These are phyloP conservation scores for Cymbopogon citratus DNA, from an alignment of 176 grass and related monocot species.

Conservation along the genomic window DNA sequence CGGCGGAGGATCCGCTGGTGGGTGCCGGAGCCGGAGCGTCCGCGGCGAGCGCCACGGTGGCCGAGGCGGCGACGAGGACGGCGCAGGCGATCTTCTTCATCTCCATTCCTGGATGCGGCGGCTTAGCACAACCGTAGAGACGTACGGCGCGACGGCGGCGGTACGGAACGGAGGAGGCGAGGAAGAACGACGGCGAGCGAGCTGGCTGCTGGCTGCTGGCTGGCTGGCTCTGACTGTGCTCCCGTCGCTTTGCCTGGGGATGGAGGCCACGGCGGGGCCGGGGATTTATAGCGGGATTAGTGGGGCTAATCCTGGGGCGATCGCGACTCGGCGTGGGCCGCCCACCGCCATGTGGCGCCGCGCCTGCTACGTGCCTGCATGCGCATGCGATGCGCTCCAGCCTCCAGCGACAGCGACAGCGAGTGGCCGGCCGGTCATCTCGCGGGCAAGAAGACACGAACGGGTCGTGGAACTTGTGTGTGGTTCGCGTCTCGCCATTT, in stretches of 20 bases:
- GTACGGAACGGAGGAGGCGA: constrained; percentile 37
- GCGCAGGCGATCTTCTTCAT: constrained; percentile 95
- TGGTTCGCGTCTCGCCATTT: not conserved
- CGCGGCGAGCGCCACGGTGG: constrained; percentile 56
- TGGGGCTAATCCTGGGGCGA: constrained; percentile 15
- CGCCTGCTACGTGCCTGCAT: constrained; percentile 36
- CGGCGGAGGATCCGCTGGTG: constrained; percentile 40
- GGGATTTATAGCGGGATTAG: constrained; percentile 57
- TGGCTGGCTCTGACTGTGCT: not conserved
- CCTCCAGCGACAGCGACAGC: no score
- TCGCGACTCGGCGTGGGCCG: no score
- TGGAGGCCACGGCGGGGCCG: not conserved
- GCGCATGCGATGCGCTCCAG: constrained; percentile 25
- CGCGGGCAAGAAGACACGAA: not conserved
- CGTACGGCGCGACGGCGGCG: not conserved
- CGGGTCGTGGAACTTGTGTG: not conserved
- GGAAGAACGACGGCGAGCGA: constrained; percentile 18
- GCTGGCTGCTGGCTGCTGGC: constrained; percentile 18
- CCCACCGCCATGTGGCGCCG: constrained; percentile 32
- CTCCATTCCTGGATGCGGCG: constrained; percentile 45
- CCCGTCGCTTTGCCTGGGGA: constrained; percentile 46
- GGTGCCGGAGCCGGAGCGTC: constrained; percentile 70
- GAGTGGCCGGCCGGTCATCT: not conserved
- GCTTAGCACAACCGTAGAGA: not conserved
- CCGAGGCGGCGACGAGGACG: constrained; percentile 65